Conservation (phyloP, 2,329 filamentous ascomycete species). For the Penicillium rolfsii region DNA sequence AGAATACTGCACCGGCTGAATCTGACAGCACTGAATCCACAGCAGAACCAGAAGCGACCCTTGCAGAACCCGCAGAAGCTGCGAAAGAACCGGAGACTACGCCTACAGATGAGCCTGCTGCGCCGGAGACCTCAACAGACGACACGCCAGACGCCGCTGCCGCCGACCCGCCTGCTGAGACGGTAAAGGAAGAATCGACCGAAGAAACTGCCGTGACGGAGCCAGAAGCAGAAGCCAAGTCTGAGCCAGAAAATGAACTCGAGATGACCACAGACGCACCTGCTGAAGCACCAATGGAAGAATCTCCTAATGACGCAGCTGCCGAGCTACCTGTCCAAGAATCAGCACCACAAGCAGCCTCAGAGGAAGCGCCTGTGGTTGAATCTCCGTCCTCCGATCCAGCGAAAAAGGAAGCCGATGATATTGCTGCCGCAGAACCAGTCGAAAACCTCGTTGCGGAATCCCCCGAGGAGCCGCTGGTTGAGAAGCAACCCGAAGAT, state of each 20-base stretch:
- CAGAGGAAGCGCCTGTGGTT: slow-evolving; percentile 7
- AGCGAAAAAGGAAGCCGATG: slow-evolving; percentile 19
- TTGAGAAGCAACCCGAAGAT: slow-evolving; percentile 22
- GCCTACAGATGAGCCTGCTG: slow-evolving; percentile 10
- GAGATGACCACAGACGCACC: slow-evolving; percentile 11
- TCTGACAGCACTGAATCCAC: not conserved
- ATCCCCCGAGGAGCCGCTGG: slow-evolving; percentile 10
- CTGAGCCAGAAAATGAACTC: slow-evolving; percentile 1
- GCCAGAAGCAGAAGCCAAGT: not conserved
- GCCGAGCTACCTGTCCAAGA: slow-evolving; percentile 16
- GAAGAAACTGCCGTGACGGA: slow-evolving; percentile 4
- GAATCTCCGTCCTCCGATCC: slow-evolving; percentile 6
- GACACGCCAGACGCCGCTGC: not conserved
- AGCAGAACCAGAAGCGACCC: slow-evolving; percentile 14
- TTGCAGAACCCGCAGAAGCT: slow-evolving; percentile 21
- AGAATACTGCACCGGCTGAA: slow-evolving; percentile 1
- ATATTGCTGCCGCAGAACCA: not conserved
- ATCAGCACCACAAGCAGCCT: not conserved
- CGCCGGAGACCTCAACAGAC: not conserved
- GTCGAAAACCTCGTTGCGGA: not conserved
- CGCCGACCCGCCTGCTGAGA: not conserved
- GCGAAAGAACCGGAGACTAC: slow-evolving; percentile 3
- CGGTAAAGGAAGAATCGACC: slow-evolving; percentile 1
- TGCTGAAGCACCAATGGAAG: not conserved
- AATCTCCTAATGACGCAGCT: not conserved